Conservation (phyloP, 2,329 filamentous ascomycete species). For the Magnaporthales sp. region DNA sequence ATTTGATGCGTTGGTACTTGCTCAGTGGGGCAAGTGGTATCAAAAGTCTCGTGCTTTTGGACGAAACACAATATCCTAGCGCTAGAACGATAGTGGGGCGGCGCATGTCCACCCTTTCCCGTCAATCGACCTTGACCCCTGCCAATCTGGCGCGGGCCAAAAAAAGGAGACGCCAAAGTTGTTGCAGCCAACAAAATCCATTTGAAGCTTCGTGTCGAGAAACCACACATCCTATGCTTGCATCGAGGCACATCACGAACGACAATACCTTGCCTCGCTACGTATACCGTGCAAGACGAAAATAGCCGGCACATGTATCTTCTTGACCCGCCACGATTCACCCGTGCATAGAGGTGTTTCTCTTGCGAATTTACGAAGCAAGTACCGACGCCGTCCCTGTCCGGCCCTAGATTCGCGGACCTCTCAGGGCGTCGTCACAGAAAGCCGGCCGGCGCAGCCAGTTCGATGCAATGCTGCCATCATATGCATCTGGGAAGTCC, state of each 20-base stretch:
- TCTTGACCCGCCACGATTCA: not conserved
- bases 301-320: not conserved
- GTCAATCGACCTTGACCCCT: not conserved
- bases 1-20: not conserved
- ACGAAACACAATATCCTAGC: not conserved
- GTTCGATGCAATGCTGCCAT: conserved; percentile 43
- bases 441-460: not conserved
- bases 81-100: not conserved
- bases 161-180: conserved; percentile 1
- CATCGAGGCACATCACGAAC: not conserved
- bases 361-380: not conserved
- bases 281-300: not conserved
- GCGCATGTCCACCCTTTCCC: not conserved
- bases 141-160: not conserved
- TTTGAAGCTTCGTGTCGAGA: not conserved
- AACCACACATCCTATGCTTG: not conserved
- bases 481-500: conserved; percentile 44
- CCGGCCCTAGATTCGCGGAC: not conserved
- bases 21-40: not conserved
- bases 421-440: not conserved
- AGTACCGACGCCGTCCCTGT: not conserved
- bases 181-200: not conserved
- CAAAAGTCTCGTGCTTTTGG: not conserved
- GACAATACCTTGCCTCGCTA: not conserved
- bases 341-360: conserved; percentile 13